phyloP scores from a whole-genome alignment of 768 basidiomycete genomes.

The Amanita polypyramis region DNA sequence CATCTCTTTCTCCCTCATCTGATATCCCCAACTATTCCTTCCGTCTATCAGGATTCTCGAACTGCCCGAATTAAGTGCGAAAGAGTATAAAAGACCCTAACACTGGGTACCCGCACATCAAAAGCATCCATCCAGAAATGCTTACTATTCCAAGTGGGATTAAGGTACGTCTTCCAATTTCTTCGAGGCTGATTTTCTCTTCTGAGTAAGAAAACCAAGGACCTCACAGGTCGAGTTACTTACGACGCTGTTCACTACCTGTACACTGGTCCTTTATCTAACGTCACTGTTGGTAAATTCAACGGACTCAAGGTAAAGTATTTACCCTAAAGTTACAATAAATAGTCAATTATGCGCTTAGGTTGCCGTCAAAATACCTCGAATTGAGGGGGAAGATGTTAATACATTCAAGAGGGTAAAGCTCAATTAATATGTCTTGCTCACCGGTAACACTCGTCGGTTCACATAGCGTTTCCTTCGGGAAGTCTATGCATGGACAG shows the following conservation, averaged over 20 bases:
- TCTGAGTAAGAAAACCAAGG: background rate
- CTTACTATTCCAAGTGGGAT: background rate
- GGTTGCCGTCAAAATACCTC: background rate
- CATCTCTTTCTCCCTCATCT: too few relatives aligned
- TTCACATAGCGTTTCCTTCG: background rate
- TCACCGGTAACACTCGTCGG: background rate
- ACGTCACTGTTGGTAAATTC: background rate
- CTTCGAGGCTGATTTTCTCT: background rate
- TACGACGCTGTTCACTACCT: background rate
- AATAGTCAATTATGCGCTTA: background rate
- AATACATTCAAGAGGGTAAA: background rate
- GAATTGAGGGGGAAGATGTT: background rate
- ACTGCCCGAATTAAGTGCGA: too few relatives aligned
- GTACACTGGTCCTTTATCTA: background rate
- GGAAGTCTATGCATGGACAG: background rate
- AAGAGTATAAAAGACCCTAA: too few relatives aligned
- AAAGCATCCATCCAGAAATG: too few relatives aligned
- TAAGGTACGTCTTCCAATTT: background rate
- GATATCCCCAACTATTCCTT: too few relatives aligned
- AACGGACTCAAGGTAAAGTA: background rate
- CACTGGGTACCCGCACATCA: too few relatives aligned
- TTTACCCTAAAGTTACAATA: background rate
- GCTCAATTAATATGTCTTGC: background rate
- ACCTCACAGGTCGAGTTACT: background rate
- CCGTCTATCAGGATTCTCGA: too few relatives aligned